Evolutionary conservation across 768 basidiomycete genomes (phyloP).

Genomic region (Erythrobasidium yunnanense): DNA sequence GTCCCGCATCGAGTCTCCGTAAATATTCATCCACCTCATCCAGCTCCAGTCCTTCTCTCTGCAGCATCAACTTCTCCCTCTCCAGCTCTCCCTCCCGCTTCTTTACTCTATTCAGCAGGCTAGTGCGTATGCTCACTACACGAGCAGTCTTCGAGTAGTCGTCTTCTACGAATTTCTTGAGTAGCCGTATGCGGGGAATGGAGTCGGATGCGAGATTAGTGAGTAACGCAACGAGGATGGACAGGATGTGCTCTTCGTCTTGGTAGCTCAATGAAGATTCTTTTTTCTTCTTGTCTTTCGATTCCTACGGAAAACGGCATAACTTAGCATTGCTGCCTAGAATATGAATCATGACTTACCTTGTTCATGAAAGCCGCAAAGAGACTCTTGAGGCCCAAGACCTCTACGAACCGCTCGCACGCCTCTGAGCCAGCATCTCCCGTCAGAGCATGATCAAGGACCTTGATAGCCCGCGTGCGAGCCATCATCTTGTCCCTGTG

Average conservation of each 20-base stretch:
- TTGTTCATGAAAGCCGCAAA: conserved; percentile 92
- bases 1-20: conserved; percentile 71
- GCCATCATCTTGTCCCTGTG: conserved; percentile 69
- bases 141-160: conserved; percentile 93
- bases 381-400: conserved; percentile 72
- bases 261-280: conserved; percentile 45
- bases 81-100: conserved; percentile 52
- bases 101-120: conserved; percentile 53
- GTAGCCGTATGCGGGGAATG: conserved; percentile 60
- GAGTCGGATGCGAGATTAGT: conserved; percentile 80
- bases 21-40: conserved; percentile 72
- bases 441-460: conserved; percentile 72
- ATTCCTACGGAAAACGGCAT: conserved; percentile 40
- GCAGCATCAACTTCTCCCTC: conserved; percentile 46
- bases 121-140: conserved; percentile 73
- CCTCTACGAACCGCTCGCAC: conserved; percentile 79
- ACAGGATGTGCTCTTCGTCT: conserved; percentile 75
- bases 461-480: conserved; percentile 74
- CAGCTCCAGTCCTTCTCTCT: conserved; percentile 51
- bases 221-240: conserved; percentile 75
- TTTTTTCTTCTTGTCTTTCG: conserved; percentile 54
- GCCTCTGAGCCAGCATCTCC: conserved; percentile 56
- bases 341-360: conserved; percentile 47
- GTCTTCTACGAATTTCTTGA: conserved; percentile 86
- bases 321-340: neutral